phyloP scores from a whole-genome alignment of 139 green algal species.

The Trebouxia sp. region DNA sequence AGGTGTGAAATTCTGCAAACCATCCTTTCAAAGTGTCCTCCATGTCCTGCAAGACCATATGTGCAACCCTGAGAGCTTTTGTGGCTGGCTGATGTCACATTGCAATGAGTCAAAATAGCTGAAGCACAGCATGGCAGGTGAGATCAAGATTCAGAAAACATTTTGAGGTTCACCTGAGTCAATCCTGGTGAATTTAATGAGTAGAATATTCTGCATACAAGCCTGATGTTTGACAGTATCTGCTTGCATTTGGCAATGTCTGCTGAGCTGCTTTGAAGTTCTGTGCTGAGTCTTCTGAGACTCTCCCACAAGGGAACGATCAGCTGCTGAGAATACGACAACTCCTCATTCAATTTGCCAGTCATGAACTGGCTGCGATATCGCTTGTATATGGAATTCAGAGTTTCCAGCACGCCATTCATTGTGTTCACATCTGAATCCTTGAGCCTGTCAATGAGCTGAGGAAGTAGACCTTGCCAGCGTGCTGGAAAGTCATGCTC shows the following conservation, averaged over 20 bases:
- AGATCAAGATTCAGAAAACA: not conserved
- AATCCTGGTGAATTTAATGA: conserved; percentile 92
- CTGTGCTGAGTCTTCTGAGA: conserved; percentile 42
- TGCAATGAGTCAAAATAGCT: not conserved
- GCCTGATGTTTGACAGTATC: conserved; percentile 67
- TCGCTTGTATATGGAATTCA: conserved; percentile 96
- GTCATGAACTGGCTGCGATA: conserved; percentile 63
- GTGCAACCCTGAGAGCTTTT: not conserved
- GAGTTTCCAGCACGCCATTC: conserved; percentile 85
- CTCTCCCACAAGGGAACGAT: conserved; percentile 62
- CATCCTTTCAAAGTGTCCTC: conserved; percentile 88
- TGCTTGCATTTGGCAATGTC: conserved; percentile 27
- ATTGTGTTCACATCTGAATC: conserved; percentile 46
- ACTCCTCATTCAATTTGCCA: conserved; percentile 62
- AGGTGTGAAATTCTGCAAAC: conserved; percentile 87
- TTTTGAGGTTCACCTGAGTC: conserved; percentile 72
- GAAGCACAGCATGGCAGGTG: not conserved
- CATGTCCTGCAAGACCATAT: conserved; percentile 65
- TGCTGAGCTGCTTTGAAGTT: conserved; percentile 25
- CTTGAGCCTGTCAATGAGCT: conserved; percentile 80
- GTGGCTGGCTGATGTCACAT: not conserved
- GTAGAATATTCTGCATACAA: conserved; percentile 88
- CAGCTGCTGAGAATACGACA: conserved; percentile 85
- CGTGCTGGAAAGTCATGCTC: conserved; percentile 86
- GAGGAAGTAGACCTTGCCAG: conserved; percentile 89